phyloP scores from a whole-genome alignment of 2,329 filamentous ascomycete species.

The Ophiocordyceps camponoti-floridani region DNA sequence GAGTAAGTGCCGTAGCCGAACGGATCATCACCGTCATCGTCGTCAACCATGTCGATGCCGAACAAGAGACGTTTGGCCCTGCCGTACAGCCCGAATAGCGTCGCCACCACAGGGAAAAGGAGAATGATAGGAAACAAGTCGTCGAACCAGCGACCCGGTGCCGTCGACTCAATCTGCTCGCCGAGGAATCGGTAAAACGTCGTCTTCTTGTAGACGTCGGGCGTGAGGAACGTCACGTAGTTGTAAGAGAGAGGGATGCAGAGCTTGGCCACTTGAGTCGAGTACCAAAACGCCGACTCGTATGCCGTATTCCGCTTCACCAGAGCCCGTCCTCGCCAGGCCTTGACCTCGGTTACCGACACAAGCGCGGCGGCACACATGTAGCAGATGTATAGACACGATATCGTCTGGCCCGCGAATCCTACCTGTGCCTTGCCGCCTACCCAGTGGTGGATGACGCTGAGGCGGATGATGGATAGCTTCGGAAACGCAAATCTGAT shows the following conservation, averaged over 20 bases:
- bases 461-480: slow-evolving; percentile 50
- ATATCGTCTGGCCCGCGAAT: slow-evolving; percentile 71
- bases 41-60: slow-evolving; percentile 54
- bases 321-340: slow-evolving; percentile 90
- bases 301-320: slow-evolving; percentile 82
- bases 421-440: slow-evolving; percentile 59
- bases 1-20: slow-evolving; percentile 57
- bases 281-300: slow-evolving; percentile 92
- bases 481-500: slow-evolving; percentile 66
- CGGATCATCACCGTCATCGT: slow-evolving; percentile 50
- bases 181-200: slow-evolving; percentile 82
- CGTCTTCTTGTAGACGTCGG: slow-evolving; percentile 54
- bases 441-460: slow-evolving; percentile 58
- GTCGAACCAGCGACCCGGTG: slow-evolving; percentile 69
- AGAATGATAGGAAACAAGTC: slow-evolving; percentile 79
- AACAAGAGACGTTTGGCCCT: slow-evolving; percentile 67
- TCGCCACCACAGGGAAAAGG: slow-evolving; percentile 68
- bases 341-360: slow-evolving; percentile 80
- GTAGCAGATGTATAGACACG: slow-evolving; percentile 80
- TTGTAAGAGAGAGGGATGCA: slow-evolving; percentile 92
- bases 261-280: slow-evolving; percentile 77
- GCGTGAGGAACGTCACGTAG: slow-evolving; percentile 77
- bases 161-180: slow-evolving; percentile 63
- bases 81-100: slow-evolving; percentile 78
- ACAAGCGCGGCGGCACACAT: slow-evolving; percentile 85